Conservation (phyloP, 75 land plant species). For the Gnetum montanum region DNA sequence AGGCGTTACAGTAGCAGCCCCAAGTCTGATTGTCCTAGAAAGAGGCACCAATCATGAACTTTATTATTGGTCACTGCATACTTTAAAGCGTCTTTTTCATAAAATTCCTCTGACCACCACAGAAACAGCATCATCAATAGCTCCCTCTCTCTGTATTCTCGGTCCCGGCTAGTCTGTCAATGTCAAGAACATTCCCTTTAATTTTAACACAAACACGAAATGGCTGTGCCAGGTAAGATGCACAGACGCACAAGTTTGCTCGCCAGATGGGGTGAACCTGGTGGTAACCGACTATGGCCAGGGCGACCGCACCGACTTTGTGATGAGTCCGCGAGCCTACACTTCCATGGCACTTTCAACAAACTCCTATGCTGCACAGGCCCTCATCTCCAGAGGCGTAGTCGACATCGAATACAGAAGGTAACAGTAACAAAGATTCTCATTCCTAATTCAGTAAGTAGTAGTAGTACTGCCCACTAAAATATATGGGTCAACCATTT, state of each 20-base stretch:
- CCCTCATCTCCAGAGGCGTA: slow-evolving; percentile 24
- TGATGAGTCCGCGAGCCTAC: slow-evolving; percentile 29
- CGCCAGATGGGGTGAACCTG: slow-evolving; percentile 22
- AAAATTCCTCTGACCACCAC: too few relatives aligned
- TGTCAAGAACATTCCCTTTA: too few relatives aligned
- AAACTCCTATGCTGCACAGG: slow-evolving; percentile 18
- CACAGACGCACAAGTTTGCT: slow-evolving; percentile 20
- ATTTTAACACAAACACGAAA: too few relatives aligned
- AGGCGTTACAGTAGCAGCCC: too few relatives aligned
- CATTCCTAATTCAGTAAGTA: neutral
- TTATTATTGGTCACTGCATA: too few relatives aligned
- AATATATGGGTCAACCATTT: neutral
- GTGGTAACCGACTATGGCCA: slow-evolving; percentile 47
- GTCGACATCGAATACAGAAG: slow-evolving; percentile 38
- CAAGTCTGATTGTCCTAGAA: too few relatives aligned
- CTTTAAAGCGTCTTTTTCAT: too few relatives aligned
- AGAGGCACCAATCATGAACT: too few relatives aligned
- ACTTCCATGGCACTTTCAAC: slow-evolving; percentile 12
- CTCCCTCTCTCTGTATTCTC: too few relatives aligned
- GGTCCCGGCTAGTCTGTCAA: too few relatives aligned
- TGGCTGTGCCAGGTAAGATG: slow-evolving; percentile 26
- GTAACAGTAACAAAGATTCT: slow-evolving; percentile 7
- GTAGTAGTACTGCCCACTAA: neutral
- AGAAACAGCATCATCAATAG: too few relatives aligned
- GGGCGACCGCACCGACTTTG: slow-evolving; percentile 46